A percentile compares a stretch with the other conserved stretches of the same genome.
Evolutionary conservation across 371 early-diverging fungal species (phyloP).

Genomic region (Choanephora cucurbitarum): DNA sequence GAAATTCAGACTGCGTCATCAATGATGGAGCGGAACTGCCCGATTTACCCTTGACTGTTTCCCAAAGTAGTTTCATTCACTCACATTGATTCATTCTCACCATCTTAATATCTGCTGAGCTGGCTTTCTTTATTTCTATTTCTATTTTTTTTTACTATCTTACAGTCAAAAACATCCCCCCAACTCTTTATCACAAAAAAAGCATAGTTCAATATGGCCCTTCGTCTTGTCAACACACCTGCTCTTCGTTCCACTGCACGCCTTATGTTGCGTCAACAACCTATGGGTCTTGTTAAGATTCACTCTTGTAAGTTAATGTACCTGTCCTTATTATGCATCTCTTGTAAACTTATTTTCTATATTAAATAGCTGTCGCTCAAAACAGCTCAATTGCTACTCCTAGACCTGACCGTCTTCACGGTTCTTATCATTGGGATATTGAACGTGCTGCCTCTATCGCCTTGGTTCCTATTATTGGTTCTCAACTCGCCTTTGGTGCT

Average conservation of each 20-base stretch:
- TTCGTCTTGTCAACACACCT: conserved; percentile 45
- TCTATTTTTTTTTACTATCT: conserved; percentile 1
- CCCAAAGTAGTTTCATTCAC: neutral
- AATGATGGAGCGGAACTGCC: conserved; percentile 7
- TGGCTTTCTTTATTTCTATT: neutral
- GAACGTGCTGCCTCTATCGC: conserved; percentile 83
- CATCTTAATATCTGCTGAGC: neutral
- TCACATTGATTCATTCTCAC: neutral
- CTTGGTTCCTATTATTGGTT: conserved; percentile 76
- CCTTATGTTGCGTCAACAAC: conserved; percentile 41
- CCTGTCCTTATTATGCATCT: neutral
- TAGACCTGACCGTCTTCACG: conserved; percentile 49
- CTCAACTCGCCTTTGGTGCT: conserved; percentile 77
- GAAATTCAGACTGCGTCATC: conserved; percentile 17
- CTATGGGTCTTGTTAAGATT: conserved; percentile 55
- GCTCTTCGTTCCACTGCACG: conserved; percentile 43
- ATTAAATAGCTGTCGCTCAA: conserved; percentile 30
- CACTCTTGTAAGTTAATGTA: conserved; percentile 52
- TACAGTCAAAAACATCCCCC: conserved; percentile 22
- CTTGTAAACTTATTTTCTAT: neutral
- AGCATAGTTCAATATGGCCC: conserved; percentile 36
- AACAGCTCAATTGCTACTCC: conserved; percentile 28
- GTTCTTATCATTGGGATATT: conserved; percentile 82
- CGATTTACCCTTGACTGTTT: conserved; percentile 8
- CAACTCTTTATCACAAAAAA: conserved; percentile 26